phyloP scores from a whole-genome alignment of 2,329 filamentous ascomycete species.

The Fusarium nematophilum region DNA sequence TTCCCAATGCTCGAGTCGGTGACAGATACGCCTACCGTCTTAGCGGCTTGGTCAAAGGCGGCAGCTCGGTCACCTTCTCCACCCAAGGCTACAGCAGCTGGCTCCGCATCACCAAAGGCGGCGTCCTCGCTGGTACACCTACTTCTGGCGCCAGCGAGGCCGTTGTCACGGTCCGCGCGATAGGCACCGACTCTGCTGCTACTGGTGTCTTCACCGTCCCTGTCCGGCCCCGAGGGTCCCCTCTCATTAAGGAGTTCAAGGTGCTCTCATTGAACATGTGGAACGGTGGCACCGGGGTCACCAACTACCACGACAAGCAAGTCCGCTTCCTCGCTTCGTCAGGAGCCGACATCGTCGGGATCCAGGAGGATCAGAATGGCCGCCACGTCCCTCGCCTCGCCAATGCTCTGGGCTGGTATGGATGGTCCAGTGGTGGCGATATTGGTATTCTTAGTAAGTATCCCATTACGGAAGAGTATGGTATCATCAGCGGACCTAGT shows the following conservation, averaged over 20 bases:
- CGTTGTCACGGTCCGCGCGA: constrained; percentile 45
- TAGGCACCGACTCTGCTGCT: constrained; percentile 39
- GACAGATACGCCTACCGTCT: constrained; percentile 48
- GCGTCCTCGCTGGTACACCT: constrained; percentile 52
- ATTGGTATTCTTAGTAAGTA: constrained; percentile 53
- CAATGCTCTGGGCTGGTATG: constrained; percentile 53
- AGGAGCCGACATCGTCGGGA: constrained; percentile 51
- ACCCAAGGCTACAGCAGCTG: constrained; percentile 45
- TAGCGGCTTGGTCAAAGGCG: constrained; percentile 47
- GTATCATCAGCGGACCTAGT: constrained; percentile 35
- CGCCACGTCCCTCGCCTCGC: constrained; percentile 49
- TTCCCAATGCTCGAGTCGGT: constrained; percentile 51
- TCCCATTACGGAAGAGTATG: constrained; percentile 49
- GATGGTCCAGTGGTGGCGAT: constrained; percentile 48
- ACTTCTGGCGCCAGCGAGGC: constrained; percentile 27
- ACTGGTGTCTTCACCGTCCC: constrained; percentile 48
- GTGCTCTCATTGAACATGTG: constrained; percentile 56
- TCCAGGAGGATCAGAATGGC: constrained; percentile 51
- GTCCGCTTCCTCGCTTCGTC: constrained; percentile 48
- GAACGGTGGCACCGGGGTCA: constrained; percentile 51
- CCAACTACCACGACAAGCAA: constrained; percentile 53
- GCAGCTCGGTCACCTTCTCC: constrained; percentile 43
- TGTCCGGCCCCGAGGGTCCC: constrained; percentile 38
- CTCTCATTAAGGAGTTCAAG: constrained; percentile 49
- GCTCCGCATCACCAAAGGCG: constrained; percentile 48